Conservation (phyloP, 75 land plant species). For the Sequoia sempervirens region DNA sequence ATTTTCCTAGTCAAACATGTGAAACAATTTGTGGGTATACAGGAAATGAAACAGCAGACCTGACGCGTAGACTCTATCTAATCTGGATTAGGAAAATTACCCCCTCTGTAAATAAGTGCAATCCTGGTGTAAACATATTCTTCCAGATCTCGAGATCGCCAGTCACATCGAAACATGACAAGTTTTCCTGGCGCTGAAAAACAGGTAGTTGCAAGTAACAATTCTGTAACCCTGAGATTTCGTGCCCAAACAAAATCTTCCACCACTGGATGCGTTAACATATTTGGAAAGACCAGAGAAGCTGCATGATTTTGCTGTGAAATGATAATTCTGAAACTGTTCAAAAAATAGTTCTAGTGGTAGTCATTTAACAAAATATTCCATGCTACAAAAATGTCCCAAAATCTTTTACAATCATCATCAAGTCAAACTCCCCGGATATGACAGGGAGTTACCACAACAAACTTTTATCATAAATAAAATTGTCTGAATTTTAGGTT, state of each 20-base stretch:
- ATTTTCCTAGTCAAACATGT: background rate
- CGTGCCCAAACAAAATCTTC: background rate
- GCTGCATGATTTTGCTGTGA: background rate
- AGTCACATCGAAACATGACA: background rate
- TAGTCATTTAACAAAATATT: background rate
- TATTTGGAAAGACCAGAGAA: background rate
- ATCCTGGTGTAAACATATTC: background rate
- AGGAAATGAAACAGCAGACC: background rate
- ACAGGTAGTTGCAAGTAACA: background rate
- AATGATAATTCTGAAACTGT: background rate
- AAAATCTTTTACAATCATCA: background rate
- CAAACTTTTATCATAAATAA: background rate
- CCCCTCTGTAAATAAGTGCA: background rate
- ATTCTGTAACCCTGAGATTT: background rate
- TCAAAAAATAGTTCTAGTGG: background rate
- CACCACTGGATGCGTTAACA: background rate
- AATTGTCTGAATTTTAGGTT: background rate
- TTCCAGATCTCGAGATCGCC: constrained; percentile 5
- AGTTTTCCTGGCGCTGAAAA: background rate
- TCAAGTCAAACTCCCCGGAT: background rate
- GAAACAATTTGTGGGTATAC: background rate
- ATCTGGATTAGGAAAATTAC: background rate
- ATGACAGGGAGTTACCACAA: background rate
- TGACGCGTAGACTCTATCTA: background rate
- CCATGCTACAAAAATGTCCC: background rate